Base-by-base conservation (phyloP, 2,329 filamentous ascomycete species). In the Hypoxylon sp. region DNA sequence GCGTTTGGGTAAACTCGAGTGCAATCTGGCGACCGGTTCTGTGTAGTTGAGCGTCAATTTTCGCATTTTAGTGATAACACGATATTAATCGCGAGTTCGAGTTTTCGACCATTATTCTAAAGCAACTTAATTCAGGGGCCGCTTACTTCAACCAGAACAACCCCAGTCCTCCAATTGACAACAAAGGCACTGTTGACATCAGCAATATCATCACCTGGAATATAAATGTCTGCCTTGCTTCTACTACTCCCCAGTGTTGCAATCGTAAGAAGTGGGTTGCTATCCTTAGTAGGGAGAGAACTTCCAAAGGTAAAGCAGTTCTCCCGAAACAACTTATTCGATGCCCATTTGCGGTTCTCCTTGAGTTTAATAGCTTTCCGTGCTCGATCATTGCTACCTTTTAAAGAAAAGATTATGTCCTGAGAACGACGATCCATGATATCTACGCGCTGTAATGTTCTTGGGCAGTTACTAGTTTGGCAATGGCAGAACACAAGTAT, bases 121-220 rank as follows among this genome's bases (percentile, higher is more conserved):
- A 19, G 37, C 37, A 16, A 41, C 3, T 41, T 7, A 11, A 21
- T 3, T 21, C 37, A 41, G 37, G 37, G 37, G 27, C 19, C 7
- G 54, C 63, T 50, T 25, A 66, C 64, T 32, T 61, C 48, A 45
- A 63, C 12, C 9, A 61, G 3, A n/a, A 61, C 12, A 21, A 67
- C 8, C 9, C 64, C 64, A 25, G 64, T 60, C 8, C 32, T 53
- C 9, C 48, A 37, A 25, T 67, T 61, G 4, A 61, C 12, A 3
- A 48, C 12, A 8, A 67, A 63, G n/a, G 25, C 19, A 43, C 45
- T 48, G 9, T 67, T 48, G 11, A 63, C 29, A 3, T 2, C 2
- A 34, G 39, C 7, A 12, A 63, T 57, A 23, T 62, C 58, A 2
- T 12, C n/a, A 6, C 64, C 50, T 9, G 11, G 4, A 16, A 63